A percentile compares a stretch with the other conserved stretches of the same genome.
Conservation (phyloP, 257 asterid genomes). For the Thymus mandschuricus region DNA sequence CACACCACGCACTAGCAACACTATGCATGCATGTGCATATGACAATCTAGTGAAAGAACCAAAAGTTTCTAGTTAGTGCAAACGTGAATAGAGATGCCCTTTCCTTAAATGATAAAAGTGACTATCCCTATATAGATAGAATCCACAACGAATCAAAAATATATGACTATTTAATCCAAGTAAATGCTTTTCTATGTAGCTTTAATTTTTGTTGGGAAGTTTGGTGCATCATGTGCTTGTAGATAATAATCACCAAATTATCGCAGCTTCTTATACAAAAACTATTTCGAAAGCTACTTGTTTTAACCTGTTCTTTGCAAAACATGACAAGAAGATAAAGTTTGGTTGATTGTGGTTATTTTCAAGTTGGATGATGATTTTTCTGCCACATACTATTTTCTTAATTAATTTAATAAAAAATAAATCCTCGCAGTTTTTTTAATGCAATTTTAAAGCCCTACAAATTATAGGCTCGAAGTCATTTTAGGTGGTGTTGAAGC, state of each 20-base stretch:
- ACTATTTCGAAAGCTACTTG: slow-evolving; percentile 40
- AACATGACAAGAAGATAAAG: slow-evolving; percentile 39
- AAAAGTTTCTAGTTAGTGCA: neutral
- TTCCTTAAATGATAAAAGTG: slow-evolving; percentile 22
- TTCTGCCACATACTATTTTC: slow-evolving; percentile 37
- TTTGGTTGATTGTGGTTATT: slow-evolving; percentile 39
- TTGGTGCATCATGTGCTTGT: slow-evolving; percentile 24
- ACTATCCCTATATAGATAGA: neutral
- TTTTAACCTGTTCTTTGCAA: slow-evolving; percentile 35
- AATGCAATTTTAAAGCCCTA: neutral
- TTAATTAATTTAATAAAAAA: neutral
- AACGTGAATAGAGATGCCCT: slow-evolving; percentile 24
- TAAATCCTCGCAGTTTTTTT: neutral
- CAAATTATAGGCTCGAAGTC: too few relatives aligned
- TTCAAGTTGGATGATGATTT: slow-evolving; percentile 31
- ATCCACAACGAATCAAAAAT: neutral
- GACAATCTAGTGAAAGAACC: slow-evolving; percentile 25
- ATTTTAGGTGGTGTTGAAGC: too few relatives aligned
- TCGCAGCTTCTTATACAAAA: slow-evolving; percentile 26
- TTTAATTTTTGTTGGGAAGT: slow-evolving; percentile 22
- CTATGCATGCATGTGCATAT: slow-evolving; percentile 17
- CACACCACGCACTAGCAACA: neutral
- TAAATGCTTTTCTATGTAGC: neutral
- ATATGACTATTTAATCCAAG: neutral
- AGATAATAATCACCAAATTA: slow-evolving; percentile 23